phyloP scores from a whole-genome alignment of 495 filamentous ascomycete genomes.

The Glonium stellatum region DNA sequence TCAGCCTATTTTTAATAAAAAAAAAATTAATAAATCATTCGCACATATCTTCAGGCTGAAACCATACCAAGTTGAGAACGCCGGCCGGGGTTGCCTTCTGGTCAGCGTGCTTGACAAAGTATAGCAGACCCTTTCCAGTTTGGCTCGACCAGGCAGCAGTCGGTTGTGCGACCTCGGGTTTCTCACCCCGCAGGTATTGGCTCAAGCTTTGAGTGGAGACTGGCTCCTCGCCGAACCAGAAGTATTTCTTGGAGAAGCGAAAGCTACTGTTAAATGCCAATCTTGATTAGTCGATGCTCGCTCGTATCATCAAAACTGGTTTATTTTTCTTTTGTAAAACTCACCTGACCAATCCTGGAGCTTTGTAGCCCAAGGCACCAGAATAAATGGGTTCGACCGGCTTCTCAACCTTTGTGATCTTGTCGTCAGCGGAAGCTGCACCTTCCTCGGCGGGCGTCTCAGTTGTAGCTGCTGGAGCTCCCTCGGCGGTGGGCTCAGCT shows the following conservation, averaged over 20 bases:
- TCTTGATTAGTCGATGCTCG: constrained; percentile 21
- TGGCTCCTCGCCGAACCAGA: constrained; percentile 85
- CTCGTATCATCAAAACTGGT: background rate
- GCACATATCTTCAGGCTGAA: background rate
- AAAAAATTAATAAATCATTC: too few species aligned
- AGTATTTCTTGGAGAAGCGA: constrained; percentile 69
- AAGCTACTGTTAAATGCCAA: constrained; percentile 43
- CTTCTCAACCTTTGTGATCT: constrained; percentile 48
- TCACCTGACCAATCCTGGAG: constrained; percentile 85
- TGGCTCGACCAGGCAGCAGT: constrained; percentile 80
- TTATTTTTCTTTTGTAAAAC: constrained; percentile 32
- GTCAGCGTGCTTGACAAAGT: constrained; percentile 78
- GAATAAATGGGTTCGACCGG: constrained; percentile 58
- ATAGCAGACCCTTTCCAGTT: constrained; percentile 92
- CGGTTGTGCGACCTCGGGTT: constrained; percentile 71
- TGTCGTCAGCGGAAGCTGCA: constrained; percentile 38
- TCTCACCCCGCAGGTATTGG: constrained; percentile 77
- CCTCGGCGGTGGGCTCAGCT: constrained; percentile 30
- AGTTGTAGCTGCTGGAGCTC: too few species aligned
- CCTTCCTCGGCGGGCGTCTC: constrained; percentile 41
- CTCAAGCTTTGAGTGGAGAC: constrained; percentile 66
- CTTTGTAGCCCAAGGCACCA: constrained; percentile 80
- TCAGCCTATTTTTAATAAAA: constrained; percentile 67
- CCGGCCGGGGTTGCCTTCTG: constrained; percentile 74
- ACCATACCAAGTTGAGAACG: constrained; percentile 75